Evolutionary conservation across 1,284 basidiomycete genomes (phyloP), one percentile per base, ranked within the genome.

Genomic region (Apiotrichum brassicae): DNA sequence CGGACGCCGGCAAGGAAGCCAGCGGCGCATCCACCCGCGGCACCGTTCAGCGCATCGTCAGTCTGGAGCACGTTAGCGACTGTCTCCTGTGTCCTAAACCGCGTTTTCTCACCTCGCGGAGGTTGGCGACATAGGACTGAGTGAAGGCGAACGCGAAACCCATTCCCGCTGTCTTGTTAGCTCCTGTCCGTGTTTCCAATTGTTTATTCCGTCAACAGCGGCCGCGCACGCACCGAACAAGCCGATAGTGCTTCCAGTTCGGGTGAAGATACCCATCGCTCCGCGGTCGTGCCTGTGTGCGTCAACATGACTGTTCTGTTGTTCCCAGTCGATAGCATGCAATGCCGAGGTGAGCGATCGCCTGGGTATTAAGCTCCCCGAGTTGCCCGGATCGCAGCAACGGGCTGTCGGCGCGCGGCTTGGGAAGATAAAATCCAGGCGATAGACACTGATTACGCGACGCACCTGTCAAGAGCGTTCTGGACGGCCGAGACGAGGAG

Each of bases 1-100:
- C 84, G 79, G 54, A 92, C 77, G 53, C 92, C 92, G 37, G 87
- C 87, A 56, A 95, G 76, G 72, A 95, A 87, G 43, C 92, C 92
- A 48, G 91, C 90, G 43, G 91, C 92, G 74, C 92, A 95, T 49
- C 87, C 92, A 56, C 88, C 92, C 46, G 82, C 82, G 43, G 86
- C 86, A 48, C 86, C 85, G 67, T 93, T 97, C 62, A 88, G 67
- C 30, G 85, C 77, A 68, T 95, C 92, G 59, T 90, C 79, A 61
- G 81, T 86, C 74, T 73, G 53, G n/a, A 25, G 16, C n/a, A 13
- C 2, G 46, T 48, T 20, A 48, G 46, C 26, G 12, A 11, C 1
- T 18, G 1, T 16, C 18, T 19, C 5, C 7, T 22, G 14, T 20
- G n/a, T 3, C 8, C n/a, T 30, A n/a, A 4, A n/a, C 25, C 30